phyloP scores from a whole-genome alignment of 345 rosid species.

The Theobroma cacao region DNA sequence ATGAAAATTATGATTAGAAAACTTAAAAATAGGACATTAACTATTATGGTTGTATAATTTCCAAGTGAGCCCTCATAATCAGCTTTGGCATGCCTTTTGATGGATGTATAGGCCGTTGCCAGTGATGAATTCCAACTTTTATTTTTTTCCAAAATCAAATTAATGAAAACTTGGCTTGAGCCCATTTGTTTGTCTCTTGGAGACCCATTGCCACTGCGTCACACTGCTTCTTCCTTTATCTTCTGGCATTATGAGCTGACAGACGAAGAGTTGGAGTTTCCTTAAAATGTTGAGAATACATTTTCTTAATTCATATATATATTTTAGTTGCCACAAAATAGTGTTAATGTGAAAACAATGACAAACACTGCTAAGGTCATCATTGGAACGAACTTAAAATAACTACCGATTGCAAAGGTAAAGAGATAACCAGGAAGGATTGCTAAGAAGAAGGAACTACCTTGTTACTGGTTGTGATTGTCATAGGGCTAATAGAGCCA shows the following conservation, averaged over 20 bases:
- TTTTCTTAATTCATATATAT: not conserved
- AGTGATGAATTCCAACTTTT: no score
- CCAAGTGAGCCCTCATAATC: not conserved
- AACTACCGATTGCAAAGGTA: no score
- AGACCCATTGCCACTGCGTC: not conserved
- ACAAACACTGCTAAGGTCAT: not conserved
- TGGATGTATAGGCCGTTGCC: not conserved
- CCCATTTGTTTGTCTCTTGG: not conserved
- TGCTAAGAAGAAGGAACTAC: no score
- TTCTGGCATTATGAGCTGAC: not conserved
- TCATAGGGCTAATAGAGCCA: no score
- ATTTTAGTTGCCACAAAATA: not conserved
- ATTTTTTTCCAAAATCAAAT: no score
- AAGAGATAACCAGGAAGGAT: no score
- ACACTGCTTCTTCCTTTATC: not conserved
- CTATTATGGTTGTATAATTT: not conserved
- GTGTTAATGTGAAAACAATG: not conserved
- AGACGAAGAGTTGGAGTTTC: not conserved
- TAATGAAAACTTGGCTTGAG: not conserved
- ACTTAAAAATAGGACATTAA: not conserved
- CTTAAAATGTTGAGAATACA: not conserved
- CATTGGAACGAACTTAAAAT: not conserved
- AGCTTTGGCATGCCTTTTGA: not conserved
- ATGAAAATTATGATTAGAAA: not conserved
- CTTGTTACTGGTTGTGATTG: no score